Percentiles rank a stretch among this genome's conserved stretches.
phyloP scores from a whole-genome alignment of 2,329 filamentous ascomycete species.

The Immersiporthe knoxdaviesiana region DNA sequence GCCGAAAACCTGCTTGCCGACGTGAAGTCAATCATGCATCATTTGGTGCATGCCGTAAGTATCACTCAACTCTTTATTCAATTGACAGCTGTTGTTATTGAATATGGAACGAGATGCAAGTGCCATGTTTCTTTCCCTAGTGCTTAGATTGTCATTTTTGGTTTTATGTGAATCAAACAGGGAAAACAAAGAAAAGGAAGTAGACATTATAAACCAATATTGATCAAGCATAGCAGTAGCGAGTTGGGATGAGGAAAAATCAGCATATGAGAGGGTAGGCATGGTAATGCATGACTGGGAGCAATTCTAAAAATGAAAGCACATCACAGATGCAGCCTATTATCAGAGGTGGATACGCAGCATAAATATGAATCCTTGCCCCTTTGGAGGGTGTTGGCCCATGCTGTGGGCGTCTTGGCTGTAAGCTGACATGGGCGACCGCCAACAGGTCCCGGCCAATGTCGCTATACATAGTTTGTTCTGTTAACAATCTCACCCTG shows the following conservation, averaged over 20 bases:
- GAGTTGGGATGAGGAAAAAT: not conserved
- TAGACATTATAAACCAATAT: no score
- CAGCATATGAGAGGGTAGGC: not conserved
- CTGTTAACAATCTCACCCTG: not conserved
- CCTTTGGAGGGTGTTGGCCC: not conserved
- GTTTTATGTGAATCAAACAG: no score
- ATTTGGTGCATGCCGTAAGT: no score
- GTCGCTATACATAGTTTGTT: conserved; percentile 1
- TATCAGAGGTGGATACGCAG: not conserved
- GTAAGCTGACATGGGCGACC: conserved; percentile 4
- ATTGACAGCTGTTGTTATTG: no score
- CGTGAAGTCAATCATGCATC: no score
- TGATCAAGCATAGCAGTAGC: not conserved
- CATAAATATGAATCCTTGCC: not conserved
- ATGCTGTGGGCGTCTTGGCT: not conserved
- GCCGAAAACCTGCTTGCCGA: no score
- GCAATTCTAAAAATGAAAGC: not conserved
- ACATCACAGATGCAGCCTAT: not conserved
- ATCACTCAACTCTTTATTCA: no score
- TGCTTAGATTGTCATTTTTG: no score
- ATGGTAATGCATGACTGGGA: not conserved
- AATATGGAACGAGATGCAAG: no score
- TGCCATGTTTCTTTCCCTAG: no score
- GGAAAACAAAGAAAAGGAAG: no score
- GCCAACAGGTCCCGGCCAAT: not conserved